phyloP scores from a whole-genome alignment of 305 asterid genomes.

The Salvia sclarea region DNA sequence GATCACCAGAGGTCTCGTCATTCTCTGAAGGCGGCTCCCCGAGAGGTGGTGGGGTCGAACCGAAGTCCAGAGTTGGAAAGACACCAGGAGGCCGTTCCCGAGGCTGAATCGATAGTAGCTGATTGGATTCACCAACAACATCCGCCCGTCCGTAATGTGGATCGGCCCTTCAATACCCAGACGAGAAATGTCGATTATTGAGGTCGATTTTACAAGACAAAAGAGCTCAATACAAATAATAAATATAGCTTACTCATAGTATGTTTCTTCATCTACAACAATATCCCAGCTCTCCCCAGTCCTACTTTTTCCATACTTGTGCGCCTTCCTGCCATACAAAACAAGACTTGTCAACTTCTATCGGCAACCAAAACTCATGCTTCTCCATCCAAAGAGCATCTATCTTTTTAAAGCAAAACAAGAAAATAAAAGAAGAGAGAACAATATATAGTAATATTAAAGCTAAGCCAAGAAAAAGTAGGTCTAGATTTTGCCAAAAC shows the following conservation, averaged over 20 bases:
- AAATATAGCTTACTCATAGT: constrained; percentile 66
- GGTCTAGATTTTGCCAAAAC: background rate
- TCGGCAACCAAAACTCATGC: background rate
- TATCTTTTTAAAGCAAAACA: background rate
- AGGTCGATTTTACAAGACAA: background rate
- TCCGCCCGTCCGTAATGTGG: constrained; percentile 99
- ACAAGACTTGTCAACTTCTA: constrained; percentile 4
- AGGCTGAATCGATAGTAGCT: constrained; percentile 79
- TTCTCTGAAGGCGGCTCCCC: constrained; percentile 45
- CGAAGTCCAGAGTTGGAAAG: constrained; percentile 78
- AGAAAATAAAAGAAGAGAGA: background rate
- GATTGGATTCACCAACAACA: constrained; percentile 93
- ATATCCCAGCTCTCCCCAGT: constrained; percentile 99
- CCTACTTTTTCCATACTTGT: constrained; percentile 94
- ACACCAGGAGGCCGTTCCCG: constrained; percentile 91
- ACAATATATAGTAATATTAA: background rate
- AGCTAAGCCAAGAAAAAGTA: background rate
- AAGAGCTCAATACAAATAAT: background rate
- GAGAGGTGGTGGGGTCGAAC: constrained; percentile 48
- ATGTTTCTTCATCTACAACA: constrained; percentile 91
- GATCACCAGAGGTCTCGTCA: background rate
- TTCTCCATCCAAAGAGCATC: too few relatives aligned
- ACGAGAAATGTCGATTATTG: background rate
- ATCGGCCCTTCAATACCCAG: constrained; percentile 72
- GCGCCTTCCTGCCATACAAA: constrained; percentile 74